Percentiles rank a stretch among this genome's conserved stretches.
These are phyloP conservation scores for Misopates orontium DNA, from an alignment of 257 asterid species.

Conservation along the genomic window DNA sequence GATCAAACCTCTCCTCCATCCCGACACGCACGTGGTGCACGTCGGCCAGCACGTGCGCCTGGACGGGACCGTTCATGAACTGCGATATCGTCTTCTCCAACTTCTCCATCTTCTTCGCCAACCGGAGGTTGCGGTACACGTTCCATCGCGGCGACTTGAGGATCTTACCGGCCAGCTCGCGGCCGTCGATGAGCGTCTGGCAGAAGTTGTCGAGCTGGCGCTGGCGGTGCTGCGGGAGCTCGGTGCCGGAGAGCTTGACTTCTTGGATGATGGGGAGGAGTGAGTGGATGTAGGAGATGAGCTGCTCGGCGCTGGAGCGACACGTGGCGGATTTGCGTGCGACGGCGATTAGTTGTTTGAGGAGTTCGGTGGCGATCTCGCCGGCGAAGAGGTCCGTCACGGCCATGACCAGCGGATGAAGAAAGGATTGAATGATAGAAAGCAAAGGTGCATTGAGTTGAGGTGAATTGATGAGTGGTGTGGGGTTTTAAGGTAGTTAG, in stretches of 20 bases:
- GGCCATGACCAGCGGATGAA: too few relatives aligned
- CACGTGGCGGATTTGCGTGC: conserved; percentile 56
- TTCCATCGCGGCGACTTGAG: conserved; percentile 72
- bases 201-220: conserved; percentile 73
- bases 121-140: conserved; percentile 57
- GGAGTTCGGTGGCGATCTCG: conserved; percentile 83
- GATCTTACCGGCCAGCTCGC: conserved; percentile 60
- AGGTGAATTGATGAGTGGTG: too few relatives aligned
- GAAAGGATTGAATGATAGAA: too few relatives aligned
- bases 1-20: conserved; percentile 67
- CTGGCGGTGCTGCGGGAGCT: conserved; percentile 82
- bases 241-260: conserved; percentile 73
- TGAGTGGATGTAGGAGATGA: conserved; percentile 43
- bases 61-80: conserved; percentile 62
- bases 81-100: conserved; percentile 57
- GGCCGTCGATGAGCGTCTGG: conserved; percentile 57
- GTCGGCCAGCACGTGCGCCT: conserved; percentile 86
- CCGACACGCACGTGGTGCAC: conserved; percentile 78
- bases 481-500: too few relatives aligned
- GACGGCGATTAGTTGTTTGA: conserved; percentile 59
- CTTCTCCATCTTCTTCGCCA: conserved; percentile 80
- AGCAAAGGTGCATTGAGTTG: too few relatives aligned
- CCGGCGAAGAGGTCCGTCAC: conserved; percentile 86
- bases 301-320: conserved; percentile 72
- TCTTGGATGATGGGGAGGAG: conserved; percentile 80